Conservation (phyloP, 1,284 basidiomycete genomes). For the Cystobasidiaceae sp. region DNA sequence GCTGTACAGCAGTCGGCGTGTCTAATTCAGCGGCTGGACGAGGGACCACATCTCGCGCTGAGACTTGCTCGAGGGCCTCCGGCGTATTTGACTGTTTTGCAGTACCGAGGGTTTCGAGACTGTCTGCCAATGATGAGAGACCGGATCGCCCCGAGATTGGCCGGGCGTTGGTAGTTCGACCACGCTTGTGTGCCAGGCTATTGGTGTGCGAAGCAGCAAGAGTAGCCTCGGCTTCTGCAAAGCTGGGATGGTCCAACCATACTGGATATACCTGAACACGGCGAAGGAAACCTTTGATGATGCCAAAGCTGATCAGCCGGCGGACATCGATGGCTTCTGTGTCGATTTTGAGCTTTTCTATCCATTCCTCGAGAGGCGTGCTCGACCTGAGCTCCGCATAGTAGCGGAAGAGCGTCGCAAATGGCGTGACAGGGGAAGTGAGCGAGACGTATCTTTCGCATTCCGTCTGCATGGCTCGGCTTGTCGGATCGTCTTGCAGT, state of each 20-base stretch:
- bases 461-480: conserved; percentile 36
- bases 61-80: not conserved
- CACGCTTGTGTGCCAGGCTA: not conserved
- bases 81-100: not conserved
- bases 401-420: conserved; percentile 24
- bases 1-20: not conserved
- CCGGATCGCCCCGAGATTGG: conserved; percentile 7
- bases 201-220: not conserved
- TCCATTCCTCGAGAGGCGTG: conserved; percentile 82
- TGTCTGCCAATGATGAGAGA: not conserved
- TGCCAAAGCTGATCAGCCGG: conserved; percentile 93
- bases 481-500: conserved; percentile 35
- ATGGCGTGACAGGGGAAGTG: conserved; percentile 12
- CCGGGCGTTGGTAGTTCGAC: conserved; percentile 5
- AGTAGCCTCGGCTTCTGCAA: conserved; percentile 2
- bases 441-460: conserved; percentile 40
- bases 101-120: not conserved
- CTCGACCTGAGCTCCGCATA: conserved; percentile 84
- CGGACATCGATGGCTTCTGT: conserved; percentile 77
- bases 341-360: conserved; percentile 67
- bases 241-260: conserved; percentile 41
- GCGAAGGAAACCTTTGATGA: conserved; percentile 96
- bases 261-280: conserved; percentile 90
- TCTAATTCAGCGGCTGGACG: not conserved
- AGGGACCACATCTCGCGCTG: conserved; percentile 1